Conservation (phyloP, 495 filamentous ascomycete species). For the Aspergillus heteromorphus region DNA sequence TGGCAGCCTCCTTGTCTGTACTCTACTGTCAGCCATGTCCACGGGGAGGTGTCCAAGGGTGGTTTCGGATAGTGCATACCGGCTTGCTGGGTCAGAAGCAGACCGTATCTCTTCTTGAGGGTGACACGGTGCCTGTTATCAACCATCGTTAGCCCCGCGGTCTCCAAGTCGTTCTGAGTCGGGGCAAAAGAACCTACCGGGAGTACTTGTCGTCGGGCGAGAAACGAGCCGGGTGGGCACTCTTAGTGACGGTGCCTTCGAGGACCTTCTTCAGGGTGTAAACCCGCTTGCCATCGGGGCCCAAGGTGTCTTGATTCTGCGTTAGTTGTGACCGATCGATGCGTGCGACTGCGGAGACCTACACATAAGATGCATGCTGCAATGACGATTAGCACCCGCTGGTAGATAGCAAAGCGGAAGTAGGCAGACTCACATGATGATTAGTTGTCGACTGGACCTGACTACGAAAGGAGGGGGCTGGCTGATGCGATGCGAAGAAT, state of each 20-base stretch:
- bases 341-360: neutral
- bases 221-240: slow-evolving; percentile 93
- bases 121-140: slow-evolving; percentile 72
- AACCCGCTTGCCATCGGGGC: slow-evolving; percentile 68
- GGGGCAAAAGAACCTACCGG: slow-evolving; percentile 42
- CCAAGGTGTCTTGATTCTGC: slow-evolving; percentile 60
- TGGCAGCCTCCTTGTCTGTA: slow-evolving; percentile 27
- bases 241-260: slow-evolving; percentile 79
- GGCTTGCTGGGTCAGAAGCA: slow-evolving; percentile 79
- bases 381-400: slow-evolving; percentile 13
- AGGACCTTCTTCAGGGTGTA: slow-evolving; percentile 63
- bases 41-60: neutral
- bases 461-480: neutral
- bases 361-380: slow-evolving; percentile 50
- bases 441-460: neutral
- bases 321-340: neutral
- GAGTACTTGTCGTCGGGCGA: slow-evolving; percentile 98
- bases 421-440: slow-evolving; percentile 27
- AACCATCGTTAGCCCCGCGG: neutral
- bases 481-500: neutral
- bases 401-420: neutral
- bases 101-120: slow-evolving; percentile 83
- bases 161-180: neutral
- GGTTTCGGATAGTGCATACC: slow-evolving; percentile 18
- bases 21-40: slow-evolving; percentile 8